These are phyloP conservation scores for Choanephora cucurbitarum DNA, from an alignment of 371 early-diverging fungal genomes.

Conservation along the genomic window DNA sequence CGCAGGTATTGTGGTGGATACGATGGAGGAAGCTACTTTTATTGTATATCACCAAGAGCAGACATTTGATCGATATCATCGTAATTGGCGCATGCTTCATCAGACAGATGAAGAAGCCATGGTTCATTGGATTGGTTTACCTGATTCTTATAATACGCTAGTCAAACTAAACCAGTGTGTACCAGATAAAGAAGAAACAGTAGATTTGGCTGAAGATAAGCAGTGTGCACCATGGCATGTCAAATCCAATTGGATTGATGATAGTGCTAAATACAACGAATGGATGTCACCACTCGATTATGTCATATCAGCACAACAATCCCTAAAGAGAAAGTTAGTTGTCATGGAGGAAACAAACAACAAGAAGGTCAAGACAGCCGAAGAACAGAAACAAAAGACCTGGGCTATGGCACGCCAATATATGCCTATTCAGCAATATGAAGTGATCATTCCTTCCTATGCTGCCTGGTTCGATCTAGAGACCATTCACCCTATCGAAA, in stretches of 20 bases:
- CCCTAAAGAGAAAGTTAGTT: slow-evolving; percentile 8
- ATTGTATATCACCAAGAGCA: slow-evolving; percentile 44
- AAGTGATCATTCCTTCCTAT: slow-evolving; percentile 87
- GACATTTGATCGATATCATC: slow-evolving; percentile 15
- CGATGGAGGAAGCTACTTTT: slow-evolving; percentile 58
- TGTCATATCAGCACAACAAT: slow-evolving; percentile 18
- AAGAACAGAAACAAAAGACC: slow-evolving; percentile 33
- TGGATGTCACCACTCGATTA: slow-evolving; percentile 79
- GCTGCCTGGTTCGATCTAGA: slow-evolving; percentile 93
- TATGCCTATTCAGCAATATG: slow-evolving; percentile 76
- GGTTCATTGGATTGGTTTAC: slow-evolving; percentile 75
- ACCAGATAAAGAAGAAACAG: slow-evolving; percentile 11
- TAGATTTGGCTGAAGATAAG: slow-evolving; percentile 15
- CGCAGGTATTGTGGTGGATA: slow-evolving; percentile 36
- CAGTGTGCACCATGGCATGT: slow-evolving; percentile 63
- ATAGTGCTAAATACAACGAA: slow-evolving; percentile 70
- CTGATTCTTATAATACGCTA: slow-evolving; percentile 77
- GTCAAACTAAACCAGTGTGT: slow-evolving; percentile 23
- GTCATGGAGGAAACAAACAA: slow-evolving; percentile 12
- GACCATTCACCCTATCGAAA: slow-evolving; percentile 86
- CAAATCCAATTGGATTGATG: slow-evolving; percentile 66
- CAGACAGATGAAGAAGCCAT: slow-evolving; percentile 42
- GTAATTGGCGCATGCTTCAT: slow-evolving; percentile 20
- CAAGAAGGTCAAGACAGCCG: slow-evolving; percentile 17
- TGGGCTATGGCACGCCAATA: slow-evolving; percentile 63